Base-by-base conservation (phyloP, 345 rosid species). In the Syzygium aqueum region DNA sequence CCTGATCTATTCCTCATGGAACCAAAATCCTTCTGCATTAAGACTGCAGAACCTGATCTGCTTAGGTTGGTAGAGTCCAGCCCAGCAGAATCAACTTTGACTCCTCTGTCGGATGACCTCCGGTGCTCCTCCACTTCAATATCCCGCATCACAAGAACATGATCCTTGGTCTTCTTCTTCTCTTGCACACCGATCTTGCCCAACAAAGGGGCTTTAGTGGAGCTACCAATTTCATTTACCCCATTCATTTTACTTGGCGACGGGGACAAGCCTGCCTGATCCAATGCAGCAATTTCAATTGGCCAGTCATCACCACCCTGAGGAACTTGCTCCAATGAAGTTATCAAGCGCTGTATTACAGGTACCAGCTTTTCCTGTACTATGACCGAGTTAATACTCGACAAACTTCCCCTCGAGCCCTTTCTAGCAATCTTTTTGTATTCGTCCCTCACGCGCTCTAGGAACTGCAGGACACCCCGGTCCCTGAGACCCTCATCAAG, bases 121-220 rank as follows among this genome's bases (percentile, higher is more conserved):
- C 94, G 89, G 51, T 94, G 94, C 90, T 94, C 95, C 77, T 95
- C 96, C 90, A 93, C 84, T 92, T 96, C 98, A 59, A 90, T 84
- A 56, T 94, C 95, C 91, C 96, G 92, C 85, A 95, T 50, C 7
- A 92, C 87, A 85, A 95, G 88, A 67, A 92, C 88, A 61, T 94
- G 95, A 89, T 96, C 98, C 88, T 94, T 97, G 19, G 89, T 89
- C 91, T 94, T 94, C 92, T 93, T 96, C 91, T 95, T 95, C 40
- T 95, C 97, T 78, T 92, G 98, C 89, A 90, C 93, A 87, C 90
- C 91, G 17, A 86, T 65, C 88, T 90, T 95, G 46, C 97, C 98
- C 86, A 96, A 86, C 85, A 97, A 90, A 54, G 96, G 99, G 83
- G 95, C 95, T 91, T 92, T 95, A 2, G 96, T 95, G 6, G 95